Base-by-base conservation (phyloP, 2,329 filamentous ascomycete species). In the Lachnellula arida region DNA sequence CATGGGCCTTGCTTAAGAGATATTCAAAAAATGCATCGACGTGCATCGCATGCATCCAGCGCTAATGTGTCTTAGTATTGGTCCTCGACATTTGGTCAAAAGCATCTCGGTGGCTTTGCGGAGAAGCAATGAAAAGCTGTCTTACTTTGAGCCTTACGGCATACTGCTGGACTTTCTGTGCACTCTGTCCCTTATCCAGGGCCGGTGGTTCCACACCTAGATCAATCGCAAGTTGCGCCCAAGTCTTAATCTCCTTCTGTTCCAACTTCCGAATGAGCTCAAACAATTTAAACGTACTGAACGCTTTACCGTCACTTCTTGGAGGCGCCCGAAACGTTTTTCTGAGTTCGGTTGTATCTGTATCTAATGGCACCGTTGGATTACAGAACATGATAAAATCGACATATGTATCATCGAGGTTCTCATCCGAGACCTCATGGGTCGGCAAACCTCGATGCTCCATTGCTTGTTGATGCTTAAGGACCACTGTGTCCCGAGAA, bases 1-100 rank as follows among this genome's bases (percentile, higher is more conserved):
- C 74, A 71, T 95, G 91, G 25, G 81, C 76, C 61, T 91, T 91
- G 49, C 85, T 84, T 60, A 93, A 79, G 19, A 95, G 82, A 70
- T 91, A 97, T 70, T 96, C 91, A 67, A 96, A 97, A 70, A 97
- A 97, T 11, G 91, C 89, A 76, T 96, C 90, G 51, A 96, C 85
- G 70, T 96, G 92, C 88, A 96, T 93, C 5, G 91, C 92, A 70
- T 91, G 90, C 89, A 97, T 94, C 92, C 92, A 97, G 68, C 93
- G 86, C 89, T 89, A 65, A 46, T 12, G 37, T 47, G 23, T 19
- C 28, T 66, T 57, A 66, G 64, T 43, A 46, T 25, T 11, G 19
- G 37, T 15, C 40, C 47, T 55, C 48, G 37, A 52, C 60, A 52
- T 25, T 25, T 9, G 8, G 9, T 32, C 28, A 32, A 32, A 32